Evolutionary conservation across 306 rosid species (phyloP), one percentile per base, ranked within the genome.

Genomic region (Vachellia collinsii): DNA sequence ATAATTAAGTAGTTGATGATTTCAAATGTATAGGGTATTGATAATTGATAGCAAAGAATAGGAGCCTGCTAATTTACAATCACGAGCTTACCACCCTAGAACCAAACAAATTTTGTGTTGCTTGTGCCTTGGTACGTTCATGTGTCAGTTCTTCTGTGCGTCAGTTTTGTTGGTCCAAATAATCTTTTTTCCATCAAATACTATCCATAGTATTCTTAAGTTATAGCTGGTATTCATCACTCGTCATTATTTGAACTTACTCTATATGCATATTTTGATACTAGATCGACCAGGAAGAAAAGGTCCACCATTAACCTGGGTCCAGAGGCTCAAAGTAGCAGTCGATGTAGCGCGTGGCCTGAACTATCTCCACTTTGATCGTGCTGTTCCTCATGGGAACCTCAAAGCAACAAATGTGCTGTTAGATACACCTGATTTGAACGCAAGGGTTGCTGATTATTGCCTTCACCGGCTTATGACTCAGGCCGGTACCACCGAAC

Each of bases 401-500:
- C 92, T 96, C 7, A 96, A 96, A 77, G 97, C 98, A 69, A 88
- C 99, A 72, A 96, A 96, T 66, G 85, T 96, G 62, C 85, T 96
- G 81, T 79, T 96, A 75, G 99, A 96, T 67, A 93, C 98, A 78
- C 78, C 93, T 44, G 98, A 93, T 65, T 87, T 92, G 89, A 96
- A 93, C 76, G 98, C 98, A 8, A 94, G 98, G 0, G 91, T 96
- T 7, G 93, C 97, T n/a, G 99, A 96, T 88, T 96, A 96, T 87
- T 93, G 97, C 89, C 97, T 96, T 72, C 99, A 96, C 78, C 90
- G 99, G 19, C 98, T 96, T 23, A 96, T 96, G 99, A 96, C 99
- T 37, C 97, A 89, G 72, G 97, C 97, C 1, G 99, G 99, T 79
- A 96, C 97, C 22, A 77, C 88, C 8, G 98, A 96, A 75, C 99